These are phyloP conservation scores for Cetradonia linearis DNA, from an alignment of 495 filamentous ascomycete species.

Conservation along the genomic window DNA sequence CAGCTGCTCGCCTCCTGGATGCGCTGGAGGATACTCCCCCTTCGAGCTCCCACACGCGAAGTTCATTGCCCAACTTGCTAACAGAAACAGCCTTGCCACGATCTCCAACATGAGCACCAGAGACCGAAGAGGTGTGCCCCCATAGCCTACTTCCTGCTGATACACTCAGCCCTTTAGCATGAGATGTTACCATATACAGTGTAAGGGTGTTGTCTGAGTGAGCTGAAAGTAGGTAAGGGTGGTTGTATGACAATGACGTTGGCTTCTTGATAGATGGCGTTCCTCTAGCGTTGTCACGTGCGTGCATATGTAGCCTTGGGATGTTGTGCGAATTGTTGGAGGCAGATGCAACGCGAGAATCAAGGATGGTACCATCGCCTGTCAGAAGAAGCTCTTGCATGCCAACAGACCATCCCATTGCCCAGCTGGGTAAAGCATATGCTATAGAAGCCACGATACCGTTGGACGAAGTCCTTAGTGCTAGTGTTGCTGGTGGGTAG, in stretches of 20 bases:
- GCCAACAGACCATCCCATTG: constrained; percentile 74
- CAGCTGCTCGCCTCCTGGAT: constrained; percentile 29
- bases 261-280: constrained; percentile 35
- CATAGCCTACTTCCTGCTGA: constrained; percentile 69
- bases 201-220: constrained; percentile 89
- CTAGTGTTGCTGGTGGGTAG: constrained; percentile 67
- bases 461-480: constrained; percentile 51
- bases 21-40: constrained; percentile 46
- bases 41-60: constrained; percentile 92
- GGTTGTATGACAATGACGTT: constrained; percentile 72
- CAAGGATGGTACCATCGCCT: constrained; percentile 41
- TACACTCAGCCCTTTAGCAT: constrained; percentile 53
- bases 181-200: constrained; percentile 74
- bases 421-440: constrained; percentile 60
- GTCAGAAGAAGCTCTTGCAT: constrained; percentile 75
- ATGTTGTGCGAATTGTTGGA: constrained; percentile 25
- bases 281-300: neutral
- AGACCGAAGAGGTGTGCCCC: constrained; percentile 90
- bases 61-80: constrained; percentile 68
- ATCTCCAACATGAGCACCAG: constrained; percentile 72
- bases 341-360: constrained; percentile 46
- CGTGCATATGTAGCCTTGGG: constrained; percentile 9
- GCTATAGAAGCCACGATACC: constrained; percentile 72
- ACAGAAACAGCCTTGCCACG: constrained; percentile 88
- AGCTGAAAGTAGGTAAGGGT: constrained; percentile 83